Conservation (phyloP, 176 grass and related monocot species). For the Thalia dealbata region DNA sequence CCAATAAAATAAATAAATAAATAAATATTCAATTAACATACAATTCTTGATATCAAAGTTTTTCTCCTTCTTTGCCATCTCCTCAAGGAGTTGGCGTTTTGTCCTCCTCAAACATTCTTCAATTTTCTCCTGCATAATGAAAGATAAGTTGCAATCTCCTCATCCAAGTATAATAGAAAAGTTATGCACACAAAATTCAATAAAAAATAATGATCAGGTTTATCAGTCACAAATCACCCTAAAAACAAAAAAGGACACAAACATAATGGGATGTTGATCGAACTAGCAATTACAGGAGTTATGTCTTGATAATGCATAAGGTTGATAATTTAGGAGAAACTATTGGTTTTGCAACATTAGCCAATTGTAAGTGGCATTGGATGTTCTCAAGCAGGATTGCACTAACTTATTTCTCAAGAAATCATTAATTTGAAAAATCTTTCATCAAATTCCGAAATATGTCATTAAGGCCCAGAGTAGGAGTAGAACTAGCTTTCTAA, state of each 20-base stretch:
- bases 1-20: constrained; percentile 3
- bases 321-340: too few species aligned
- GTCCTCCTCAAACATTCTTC: constrained; percentile 68
- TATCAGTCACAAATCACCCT: background rate
- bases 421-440: too few species aligned
- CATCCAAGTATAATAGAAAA: background rate
- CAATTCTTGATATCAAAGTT: constrained; percentile 39
- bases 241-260: background rate
- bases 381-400: too few species aligned
- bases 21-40: constrained; percentile 33
- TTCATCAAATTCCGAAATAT: too few species aligned
- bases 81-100: constrained; percentile 58
- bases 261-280: background rate
- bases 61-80: constrained; percentile 58
- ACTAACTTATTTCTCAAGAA: too few species aligned
- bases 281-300: background rate
- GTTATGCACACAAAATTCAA: background rate
- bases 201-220: background rate
- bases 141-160: constrained; percentile 4
- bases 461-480: too few species aligned
- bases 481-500: too few species aligned
- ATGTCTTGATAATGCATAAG: background rate
- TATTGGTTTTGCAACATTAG: too few species aligned
- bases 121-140: constrained; percentile 67
- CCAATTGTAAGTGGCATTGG: too few species aligned